Base-by-base conservation (phyloP, 257 asterid species). In the Vinca minor region DNA sequence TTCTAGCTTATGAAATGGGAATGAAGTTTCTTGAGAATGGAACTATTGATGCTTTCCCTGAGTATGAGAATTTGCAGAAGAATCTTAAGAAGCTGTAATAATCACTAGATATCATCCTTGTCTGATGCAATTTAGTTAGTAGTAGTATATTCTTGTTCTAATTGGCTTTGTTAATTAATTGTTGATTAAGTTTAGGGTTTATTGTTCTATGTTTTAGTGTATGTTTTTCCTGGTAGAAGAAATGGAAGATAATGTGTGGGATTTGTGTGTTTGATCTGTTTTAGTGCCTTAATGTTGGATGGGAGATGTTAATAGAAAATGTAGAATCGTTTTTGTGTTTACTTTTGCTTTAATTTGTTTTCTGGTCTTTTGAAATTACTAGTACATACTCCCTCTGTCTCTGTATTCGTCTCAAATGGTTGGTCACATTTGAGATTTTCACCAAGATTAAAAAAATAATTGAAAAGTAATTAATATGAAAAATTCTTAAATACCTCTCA, bases 1-100 rank as follows among this genome's bases (percentile, higher is more conserved):
- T 41, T 55, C 46, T 26, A 15, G 68, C 58, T 11, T 47, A 47
- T n/a, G 59, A 63, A 8, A 45, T 47, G 59, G 47, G 58, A 17
- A 48, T 47, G 45, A 63, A 31, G 12, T 63, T 47, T 20, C 59
- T n/a, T 20, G 5, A 47, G 2, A 31, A 17, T 11, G 35, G 58
- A 52, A 25, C 58, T 0, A 52, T 52, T 52, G 35, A 52, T 8
- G 58, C 58, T 25, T 52, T 52, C 4, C 58, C 18, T 0, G 17
- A 11, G 11, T 52, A 52, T 53, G 59, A 57, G 42, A 32, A 57
- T 4, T 18, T 1, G 26, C 18, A 28, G 3, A 28, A 55, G 14
- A 21, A 55, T 28, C n/a, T 13, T 0, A 4, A 5, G 7, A 2
- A 5, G 21, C 21, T n/a, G 2, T 1, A 15, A 57, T 32, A 2